Conservation (phyloP, 2,329 filamentous ascomycete species). For the Aspergillus proliferans region DNA sequence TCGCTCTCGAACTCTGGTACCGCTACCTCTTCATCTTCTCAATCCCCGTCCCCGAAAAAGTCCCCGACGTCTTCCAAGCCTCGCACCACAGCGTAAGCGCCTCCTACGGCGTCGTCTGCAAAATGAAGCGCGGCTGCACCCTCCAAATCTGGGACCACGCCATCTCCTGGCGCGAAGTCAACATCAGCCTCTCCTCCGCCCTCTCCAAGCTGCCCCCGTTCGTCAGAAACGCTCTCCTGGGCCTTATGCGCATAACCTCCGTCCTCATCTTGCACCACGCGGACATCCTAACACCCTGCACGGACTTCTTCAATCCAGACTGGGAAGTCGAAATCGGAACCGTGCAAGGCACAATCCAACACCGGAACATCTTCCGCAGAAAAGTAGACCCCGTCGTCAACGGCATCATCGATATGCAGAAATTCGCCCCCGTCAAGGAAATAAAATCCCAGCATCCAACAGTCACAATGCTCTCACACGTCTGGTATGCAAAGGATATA, state of each 20-base stretch:
- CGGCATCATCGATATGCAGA: constrained; percentile 59
- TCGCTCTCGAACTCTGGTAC: constrained; percentile 36
- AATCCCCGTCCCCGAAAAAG: constrained; percentile 50
- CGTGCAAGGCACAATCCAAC: constrained; percentile 50
- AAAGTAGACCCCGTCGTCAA: constrained; percentile 62
- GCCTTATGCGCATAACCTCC: constrained; percentile 44
- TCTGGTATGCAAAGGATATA: constrained; percentile 53
- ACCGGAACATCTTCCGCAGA: constrained; percentile 52
- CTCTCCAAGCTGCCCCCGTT: constrained; percentile 46
- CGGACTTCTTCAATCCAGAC: constrained; percentile 58
- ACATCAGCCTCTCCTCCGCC: constrained; percentile 45
- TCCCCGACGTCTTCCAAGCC: constrained; percentile 57
- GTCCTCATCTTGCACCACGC: constrained; percentile 49
- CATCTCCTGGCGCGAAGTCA: constrained; percentile 55
- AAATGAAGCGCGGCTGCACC: constrained; percentile 54
- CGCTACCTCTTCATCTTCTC: constrained; percentile 52
- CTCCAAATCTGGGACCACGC: constrained; percentile 61
- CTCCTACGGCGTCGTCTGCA: constrained; percentile 57
- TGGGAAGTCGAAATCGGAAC: constrained; percentile 60
- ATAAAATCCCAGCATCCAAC: constrained; percentile 55
- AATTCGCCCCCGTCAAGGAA: constrained; percentile 54
- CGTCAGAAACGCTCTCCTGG: constrained; percentile 44
- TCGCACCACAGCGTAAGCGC: constrained; percentile 58
- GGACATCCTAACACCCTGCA: constrained; percentile 54
- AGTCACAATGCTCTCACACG: constrained; percentile 59